Percentiles rank a stretch among this genome's conserved stretches.
phyloP scores from a whole-genome alignment of 331 rosid genomes.

The Arachis monticola region DNA sequence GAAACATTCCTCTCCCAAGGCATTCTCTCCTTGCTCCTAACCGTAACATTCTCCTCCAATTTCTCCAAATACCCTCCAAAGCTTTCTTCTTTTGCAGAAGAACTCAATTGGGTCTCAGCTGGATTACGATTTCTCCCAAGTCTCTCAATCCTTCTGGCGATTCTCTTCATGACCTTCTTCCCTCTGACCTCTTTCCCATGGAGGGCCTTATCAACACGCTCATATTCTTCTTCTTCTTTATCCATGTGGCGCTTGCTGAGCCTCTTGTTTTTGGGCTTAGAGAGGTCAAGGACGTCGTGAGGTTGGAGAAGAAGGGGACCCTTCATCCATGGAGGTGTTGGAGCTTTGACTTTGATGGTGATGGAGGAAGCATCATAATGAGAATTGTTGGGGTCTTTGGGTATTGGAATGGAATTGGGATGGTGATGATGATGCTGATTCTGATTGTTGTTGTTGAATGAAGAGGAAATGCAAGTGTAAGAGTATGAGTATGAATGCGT shows the following conservation, averaged over 20 bases:
- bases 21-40: neutral
- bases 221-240: neutral
- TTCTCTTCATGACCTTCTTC: constrained; percentile 52
- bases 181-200: constrained; percentile 58
- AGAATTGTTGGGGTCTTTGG: constrained; percentile 37
- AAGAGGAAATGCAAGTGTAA: constrained; percentile 44
- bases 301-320: constrained; percentile 70
- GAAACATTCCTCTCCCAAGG: too few species aligned
- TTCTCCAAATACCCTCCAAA: constrained; percentile 54
- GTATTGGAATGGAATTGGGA: constrained; percentile 38
- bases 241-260: constrained; percentile 20
- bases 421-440: constrained; percentile 14
- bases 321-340: constrained; percentile 83
- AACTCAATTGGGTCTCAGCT: constrained; percentile 41
- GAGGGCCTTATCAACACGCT: constrained; percentile 42
- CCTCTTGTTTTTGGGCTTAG: constrained; percentile 42
- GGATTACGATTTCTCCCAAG: constrained; percentile 44
- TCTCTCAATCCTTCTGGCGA: constrained; percentile 56
- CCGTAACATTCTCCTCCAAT: constrained; percentile 26
- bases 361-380: constrained; percentile 31
- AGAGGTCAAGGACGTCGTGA: constrained; percentile 51
- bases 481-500: constrained; percentile 36
- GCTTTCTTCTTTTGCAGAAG: constrained; percentile 36
- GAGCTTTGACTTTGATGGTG: constrained; percentile 50
- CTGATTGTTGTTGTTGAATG: constrained; percentile 36